These are phyloP conservation scores for Phytophthora multivora DNA, from an alignment of 352 stramenopile species.

Conservation along the genomic window DNA sequence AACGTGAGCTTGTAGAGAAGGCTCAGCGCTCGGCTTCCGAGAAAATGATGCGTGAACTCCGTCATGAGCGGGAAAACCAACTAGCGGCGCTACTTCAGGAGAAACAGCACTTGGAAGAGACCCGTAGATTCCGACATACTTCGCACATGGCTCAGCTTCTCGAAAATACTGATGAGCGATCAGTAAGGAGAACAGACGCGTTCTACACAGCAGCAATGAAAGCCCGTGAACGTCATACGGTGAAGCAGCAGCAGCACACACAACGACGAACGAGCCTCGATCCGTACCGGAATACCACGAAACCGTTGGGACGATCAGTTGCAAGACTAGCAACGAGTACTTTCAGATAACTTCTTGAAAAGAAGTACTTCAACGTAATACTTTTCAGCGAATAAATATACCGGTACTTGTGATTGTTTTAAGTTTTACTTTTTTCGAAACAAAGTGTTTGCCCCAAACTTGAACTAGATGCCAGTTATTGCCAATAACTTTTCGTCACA, in stretches of 20 bases:
- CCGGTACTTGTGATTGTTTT: too few relatives aligned
- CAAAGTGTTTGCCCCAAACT: too few relatives aligned
- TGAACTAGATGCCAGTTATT: too few relatives aligned
- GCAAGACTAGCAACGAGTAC: conserved; percentile 24
- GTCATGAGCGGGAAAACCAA: conserved; percentile 60
- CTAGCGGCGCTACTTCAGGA: conserved; percentile 56
- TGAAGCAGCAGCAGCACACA: conserved; percentile 11
- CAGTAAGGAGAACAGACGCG: conserved; percentile 43
- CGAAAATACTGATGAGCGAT: conserved; percentile 41
- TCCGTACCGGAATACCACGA: conserved; percentile 9
- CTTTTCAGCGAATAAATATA: too few relatives aligned
- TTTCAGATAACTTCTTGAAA: conserved; percentile 29
- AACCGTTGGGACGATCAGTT: conserved; percentile 10
- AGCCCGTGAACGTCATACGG: conserved; percentile 38
- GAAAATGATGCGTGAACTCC: conserved; percentile 71
- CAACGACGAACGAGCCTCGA: conserved; percentile 20
- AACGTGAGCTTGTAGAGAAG: conserved; percentile 72
- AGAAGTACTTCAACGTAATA: too few relatives aligned
- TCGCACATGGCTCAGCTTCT: conserved; percentile 47
- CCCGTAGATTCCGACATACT: conserved; percentile 56
- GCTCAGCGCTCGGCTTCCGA: conserved; percentile 66
- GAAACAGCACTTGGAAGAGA: conserved; percentile 67
- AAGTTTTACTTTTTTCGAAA: too few relatives aligned
- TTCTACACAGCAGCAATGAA: conserved; percentile 79
- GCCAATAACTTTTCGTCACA: too few relatives aligned